Conservation (phyloP, 306 rosid genomes). For the Rosa rugosa region DNA sequence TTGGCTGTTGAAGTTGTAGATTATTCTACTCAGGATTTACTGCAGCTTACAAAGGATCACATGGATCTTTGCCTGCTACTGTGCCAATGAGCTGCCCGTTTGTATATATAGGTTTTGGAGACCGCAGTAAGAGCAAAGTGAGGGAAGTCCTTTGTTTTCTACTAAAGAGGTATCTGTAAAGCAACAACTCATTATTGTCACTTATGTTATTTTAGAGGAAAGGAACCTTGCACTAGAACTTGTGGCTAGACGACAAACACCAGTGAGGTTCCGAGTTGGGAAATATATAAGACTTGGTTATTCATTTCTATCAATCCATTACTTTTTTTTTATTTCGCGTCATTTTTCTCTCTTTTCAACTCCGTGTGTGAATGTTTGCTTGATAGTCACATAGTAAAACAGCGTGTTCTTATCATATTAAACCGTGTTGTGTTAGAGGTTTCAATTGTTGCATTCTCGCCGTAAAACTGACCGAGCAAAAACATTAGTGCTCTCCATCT, state of each 20-base stretch:
- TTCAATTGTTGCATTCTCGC: not conserved
- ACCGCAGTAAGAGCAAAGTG: not conserved
- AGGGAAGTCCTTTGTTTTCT: not conserved
- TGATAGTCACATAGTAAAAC: not conserved
- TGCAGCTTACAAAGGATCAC: not conserved
- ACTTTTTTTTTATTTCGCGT: not conserved
- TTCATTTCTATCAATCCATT: not conserved
- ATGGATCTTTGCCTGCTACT: not conserved
- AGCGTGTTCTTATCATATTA: not conserved
- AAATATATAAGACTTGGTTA: not conserved
- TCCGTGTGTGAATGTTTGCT: not conserved
- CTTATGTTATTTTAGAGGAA: not conserved
- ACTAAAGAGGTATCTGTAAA: not conserved
- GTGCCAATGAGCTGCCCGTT: constrained; percentile 6
- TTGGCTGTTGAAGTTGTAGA: constrained; percentile 18
- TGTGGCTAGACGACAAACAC: not conserved
- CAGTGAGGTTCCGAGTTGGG: not conserved
- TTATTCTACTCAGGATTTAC: not conserved
- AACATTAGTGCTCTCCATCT: too few relatives aligned
- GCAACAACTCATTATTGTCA: not conserved
- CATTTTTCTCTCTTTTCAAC: not conserved
- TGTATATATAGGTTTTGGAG: constrained; percentile 9
- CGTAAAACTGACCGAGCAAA: not conserved
- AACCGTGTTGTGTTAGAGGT: not conserved
- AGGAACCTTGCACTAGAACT: not conserved